These are phyloP conservation scores for Fragaria iinumae DNA, from an alignment of 306 rosid genomes.

Conservation along the genomic window DNA sequence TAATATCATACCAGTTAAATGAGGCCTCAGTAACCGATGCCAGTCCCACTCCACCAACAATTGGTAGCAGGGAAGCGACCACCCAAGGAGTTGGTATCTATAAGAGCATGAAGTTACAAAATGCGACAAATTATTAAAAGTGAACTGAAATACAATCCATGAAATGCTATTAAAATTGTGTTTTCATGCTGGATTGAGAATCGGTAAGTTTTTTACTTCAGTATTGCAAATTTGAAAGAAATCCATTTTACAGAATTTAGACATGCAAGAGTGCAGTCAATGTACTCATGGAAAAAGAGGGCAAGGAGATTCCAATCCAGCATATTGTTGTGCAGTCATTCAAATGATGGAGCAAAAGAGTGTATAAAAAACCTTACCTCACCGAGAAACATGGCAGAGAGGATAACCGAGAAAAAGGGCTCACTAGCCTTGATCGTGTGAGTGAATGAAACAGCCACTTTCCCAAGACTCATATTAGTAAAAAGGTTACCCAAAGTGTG, in stretches of 20 bases:
- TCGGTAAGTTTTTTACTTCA: not conserved
- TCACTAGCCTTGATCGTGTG: constrained; percentile 94
- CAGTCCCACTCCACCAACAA: constrained; percentile 85
- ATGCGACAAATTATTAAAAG: constrained; percentile 2
- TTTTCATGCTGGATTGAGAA: not conserved
- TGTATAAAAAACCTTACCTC: constrained; percentile 52
- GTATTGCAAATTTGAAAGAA: not conserved
- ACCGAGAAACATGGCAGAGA: constrained; percentile 89
- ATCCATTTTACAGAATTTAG: not conserved
- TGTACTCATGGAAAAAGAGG: not conserved
- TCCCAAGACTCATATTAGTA: constrained; percentile 96
- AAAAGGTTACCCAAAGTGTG: constrained; percentile 89
- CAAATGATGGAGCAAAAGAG: not conserved
- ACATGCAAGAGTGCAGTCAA: not conserved
- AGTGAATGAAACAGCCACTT: constrained; percentile 92
- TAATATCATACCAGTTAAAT: constrained; percentile 70
- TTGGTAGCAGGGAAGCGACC: constrained; percentile 75
- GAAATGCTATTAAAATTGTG: not conserved
- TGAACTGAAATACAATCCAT: constrained; percentile 5
- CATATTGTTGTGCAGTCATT: not conserved
- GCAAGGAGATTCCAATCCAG: not conserved
- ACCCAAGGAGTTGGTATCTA: constrained; percentile 84
- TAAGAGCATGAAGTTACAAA: constrained; percentile 7
- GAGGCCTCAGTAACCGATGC: constrained; percentile 91
- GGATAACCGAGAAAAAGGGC: constrained; percentile 88